Evolutionary conservation across 2,329 filamentous ascomycete genomes (phyloP).

Genomic region (Cercospora berteroae): DNA sequence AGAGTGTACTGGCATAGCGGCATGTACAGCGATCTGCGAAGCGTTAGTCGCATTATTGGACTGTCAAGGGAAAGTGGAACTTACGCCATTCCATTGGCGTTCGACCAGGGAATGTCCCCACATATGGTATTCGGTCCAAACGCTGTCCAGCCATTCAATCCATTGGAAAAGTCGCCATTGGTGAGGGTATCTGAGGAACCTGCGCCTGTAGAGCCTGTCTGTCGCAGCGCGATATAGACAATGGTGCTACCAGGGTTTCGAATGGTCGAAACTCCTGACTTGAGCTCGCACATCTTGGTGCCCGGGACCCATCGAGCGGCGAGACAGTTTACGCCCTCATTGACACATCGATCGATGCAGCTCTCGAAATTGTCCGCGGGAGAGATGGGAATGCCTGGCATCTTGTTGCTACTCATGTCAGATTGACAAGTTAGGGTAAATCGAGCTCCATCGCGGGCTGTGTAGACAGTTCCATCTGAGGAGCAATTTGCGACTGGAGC

Average conservation of each 20-base stretch:
- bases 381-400: background rate
- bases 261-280: background rate
- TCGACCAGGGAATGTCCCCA: background rate
- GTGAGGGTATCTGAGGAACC: background rate
- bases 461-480: background rate
- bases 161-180: background rate
- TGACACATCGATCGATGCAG: background rate
- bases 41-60: background rate
- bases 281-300: background rate
- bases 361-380: background rate
- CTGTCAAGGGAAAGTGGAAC: background rate
- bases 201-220: background rate
- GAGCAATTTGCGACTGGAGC: background rate
- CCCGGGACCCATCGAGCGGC: background rate
- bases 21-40: background rate
- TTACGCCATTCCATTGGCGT: background rate
- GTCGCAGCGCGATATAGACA: background rate
- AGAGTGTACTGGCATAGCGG: background rate
- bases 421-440: background rate
- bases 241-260: background rate
- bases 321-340: background rate
- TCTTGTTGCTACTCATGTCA: background rate
- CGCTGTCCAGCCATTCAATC: background rate
- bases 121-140: background rate
- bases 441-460: background rate